These are phyloP conservation scores for Conticribra weissflogii DNA, from an alignment of 108 stramenopile species.

Conservation along the genomic window DNA sequence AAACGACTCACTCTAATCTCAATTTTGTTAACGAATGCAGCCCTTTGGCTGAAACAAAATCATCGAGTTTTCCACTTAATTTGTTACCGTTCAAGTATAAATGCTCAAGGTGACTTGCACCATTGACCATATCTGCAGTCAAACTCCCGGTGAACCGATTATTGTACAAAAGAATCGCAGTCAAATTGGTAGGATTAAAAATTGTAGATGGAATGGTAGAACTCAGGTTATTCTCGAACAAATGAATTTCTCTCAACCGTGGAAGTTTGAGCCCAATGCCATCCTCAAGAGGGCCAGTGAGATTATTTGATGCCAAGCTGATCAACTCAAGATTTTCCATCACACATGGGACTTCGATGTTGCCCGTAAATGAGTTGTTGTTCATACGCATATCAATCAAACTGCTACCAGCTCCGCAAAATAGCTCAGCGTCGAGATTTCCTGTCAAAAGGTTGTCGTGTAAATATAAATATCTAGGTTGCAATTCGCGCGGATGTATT, in stretches of 20 bases:
- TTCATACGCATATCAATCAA: slow-evolving; percentile 22
- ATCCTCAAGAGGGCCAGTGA: slow-evolving; percentile 33
- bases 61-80: slow-evolving; percentile 58
- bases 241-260: slow-evolving; percentile 32
- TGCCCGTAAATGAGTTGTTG: slow-evolving; percentile 28
- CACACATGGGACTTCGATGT: slow-evolving; percentile 10
- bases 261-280: slow-evolving; percentile 23
- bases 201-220: slow-evolving; percentile 39
- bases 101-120: slow-evolving; percentile 43
- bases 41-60: slow-evolving; percentile 23
- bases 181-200: slow-evolving; percentile 28
- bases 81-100: slow-evolving; percentile 59
- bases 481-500: too few species aligned
- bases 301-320: slow-evolving; percentile 30
- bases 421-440: slow-evolving; percentile 39
- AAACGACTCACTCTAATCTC: slow-evolving; percentile 19
- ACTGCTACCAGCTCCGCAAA: slow-evolving; percentile 16
- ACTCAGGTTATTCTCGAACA: slow-evolving; percentile 39
- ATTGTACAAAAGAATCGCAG: slow-evolving; percentile 25
- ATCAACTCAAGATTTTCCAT: slow-evolving; percentile 28
- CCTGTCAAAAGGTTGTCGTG: slow-evolving; percentile 67
- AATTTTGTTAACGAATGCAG: slow-evolving; percentile 19
- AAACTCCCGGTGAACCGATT: slow-evolving; percentile 57
- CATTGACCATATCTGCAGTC: slow-evolving; percentile 7
- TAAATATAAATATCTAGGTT: slow-evolving; percentile 58